Evolutionary conservation across 176 grass and related monocot species (phyloP).

Genomic region (Cenchrus purpureus): DNA sequence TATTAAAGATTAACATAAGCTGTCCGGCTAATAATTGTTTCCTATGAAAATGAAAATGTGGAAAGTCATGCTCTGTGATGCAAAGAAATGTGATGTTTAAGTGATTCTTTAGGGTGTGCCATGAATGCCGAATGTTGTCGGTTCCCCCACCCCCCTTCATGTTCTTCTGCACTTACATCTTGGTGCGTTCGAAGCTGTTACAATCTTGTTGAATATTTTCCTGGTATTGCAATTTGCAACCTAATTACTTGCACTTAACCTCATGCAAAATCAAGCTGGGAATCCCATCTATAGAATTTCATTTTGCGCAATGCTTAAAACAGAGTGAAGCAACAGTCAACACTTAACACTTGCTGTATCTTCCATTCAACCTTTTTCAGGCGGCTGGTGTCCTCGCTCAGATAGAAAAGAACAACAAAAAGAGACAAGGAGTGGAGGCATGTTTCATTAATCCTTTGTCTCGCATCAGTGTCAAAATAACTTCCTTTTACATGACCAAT

Average conservation of each 20-base stretch:
- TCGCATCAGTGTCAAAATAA: background rate
- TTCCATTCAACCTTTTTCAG: slow-evolving; percentile 44
- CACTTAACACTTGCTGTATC: background rate
- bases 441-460: slow-evolving; percentile 3
- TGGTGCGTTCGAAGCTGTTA: background rate
- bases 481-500: background rate
- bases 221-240: background rate
- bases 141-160: background rate
- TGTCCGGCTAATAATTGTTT: background rate
- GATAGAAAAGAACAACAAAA: slow-evolving; percentile 91
- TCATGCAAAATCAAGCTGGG: background rate
- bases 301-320: background rate
- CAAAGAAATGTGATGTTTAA: slow-evolving; percentile 10
- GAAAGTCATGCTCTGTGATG: background rate
- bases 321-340: background rate
- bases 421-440: slow-evolving; percentile 89
- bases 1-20: no score
- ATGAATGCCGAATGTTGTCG: background rate
- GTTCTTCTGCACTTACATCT: background rate
- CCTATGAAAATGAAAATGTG: background rate
- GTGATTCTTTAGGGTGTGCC: background rate
- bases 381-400: slow-evolving; percentile 94
- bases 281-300: background rate
- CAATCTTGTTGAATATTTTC: background rate
- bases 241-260: background rate